These are phyloP conservation scores for Chaetomiaceae sp. DNA, from an alignment of 2,329 filamentous ascomycete genomes.

Conservation along the genomic window DNA sequence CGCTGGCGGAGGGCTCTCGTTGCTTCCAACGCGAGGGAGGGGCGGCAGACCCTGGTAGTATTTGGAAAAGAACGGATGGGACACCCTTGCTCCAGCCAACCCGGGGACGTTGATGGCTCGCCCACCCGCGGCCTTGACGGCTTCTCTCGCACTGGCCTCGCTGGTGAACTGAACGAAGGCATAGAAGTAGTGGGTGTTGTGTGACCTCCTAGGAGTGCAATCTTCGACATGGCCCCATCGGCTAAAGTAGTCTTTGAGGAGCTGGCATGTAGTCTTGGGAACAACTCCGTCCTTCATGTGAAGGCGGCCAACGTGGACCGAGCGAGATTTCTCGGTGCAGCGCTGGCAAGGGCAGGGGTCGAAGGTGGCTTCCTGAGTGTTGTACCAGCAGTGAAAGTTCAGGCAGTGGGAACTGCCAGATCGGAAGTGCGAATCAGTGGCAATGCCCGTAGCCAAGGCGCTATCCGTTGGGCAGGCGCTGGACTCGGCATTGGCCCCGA, in stretches of 20 bases:
- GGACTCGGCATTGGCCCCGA: too few relatives aligned
- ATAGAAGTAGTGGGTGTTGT: not conserved
- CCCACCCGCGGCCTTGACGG: not conserved
- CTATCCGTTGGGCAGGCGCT: too few relatives aligned
- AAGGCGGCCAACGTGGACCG: not conserved
- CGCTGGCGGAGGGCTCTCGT: not conserved
- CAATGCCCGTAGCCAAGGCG: too few relatives aligned
- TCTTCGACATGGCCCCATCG: constrained; percentile 10
- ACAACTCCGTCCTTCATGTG: not conserved
- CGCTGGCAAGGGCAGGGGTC: not conserved
- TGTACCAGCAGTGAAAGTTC: not conserved
- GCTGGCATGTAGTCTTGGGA: not conserved
- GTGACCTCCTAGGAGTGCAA: not conserved
- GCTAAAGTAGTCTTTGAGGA: not conserved
- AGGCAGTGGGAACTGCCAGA: not conserved
- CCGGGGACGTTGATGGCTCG: not conserved
- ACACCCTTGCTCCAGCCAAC: not conserved
- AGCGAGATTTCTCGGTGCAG: not conserved
- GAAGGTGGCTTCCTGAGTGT: not conserved
- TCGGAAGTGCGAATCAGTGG: too few relatives aligned
- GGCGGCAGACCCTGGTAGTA: not conserved
- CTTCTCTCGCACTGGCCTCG: not conserved
- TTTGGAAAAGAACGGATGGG: not conserved
- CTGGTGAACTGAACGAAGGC: constrained; percentile 1
- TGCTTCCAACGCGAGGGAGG: not conserved